Conservation (phyloP, 495 filamentous ascomycete species). For the Podospora appendiculata region DNA sequence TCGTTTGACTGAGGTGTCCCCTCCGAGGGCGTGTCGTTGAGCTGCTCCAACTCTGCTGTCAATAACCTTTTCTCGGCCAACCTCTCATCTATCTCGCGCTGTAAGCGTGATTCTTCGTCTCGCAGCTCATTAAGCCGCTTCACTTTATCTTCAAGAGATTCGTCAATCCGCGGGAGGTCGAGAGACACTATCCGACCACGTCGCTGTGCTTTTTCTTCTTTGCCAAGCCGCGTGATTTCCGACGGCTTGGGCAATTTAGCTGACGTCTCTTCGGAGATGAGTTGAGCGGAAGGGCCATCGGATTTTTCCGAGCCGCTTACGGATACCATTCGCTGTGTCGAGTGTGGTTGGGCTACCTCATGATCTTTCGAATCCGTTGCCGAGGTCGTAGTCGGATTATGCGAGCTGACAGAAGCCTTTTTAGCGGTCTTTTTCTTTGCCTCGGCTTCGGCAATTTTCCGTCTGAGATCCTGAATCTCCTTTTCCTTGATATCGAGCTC, state of each 20-base stretch:
- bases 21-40: conserved; percentile 38
- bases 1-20: conserved; percentile 5
- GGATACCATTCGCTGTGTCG: background rate
- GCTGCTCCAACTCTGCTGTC: conserved; percentile 46
- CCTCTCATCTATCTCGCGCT: conserved; percentile 47
- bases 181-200: conserved; percentile 48
- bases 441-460: conserved; percentile 70
- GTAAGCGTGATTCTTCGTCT: conserved; percentile 50
- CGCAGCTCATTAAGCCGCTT: conserved; percentile 45
- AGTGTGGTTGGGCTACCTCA: conserved; percentile 5
- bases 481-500: conserved; percentile 58
- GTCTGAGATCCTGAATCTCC: conserved; percentile 66
- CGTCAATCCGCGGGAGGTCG: conserved; percentile 51
- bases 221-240: conserved; percentile 3
- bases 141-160: conserved; percentile 42
- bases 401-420: conserved; percentile 12
- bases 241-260: conserved; percentile 13
- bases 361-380: conserved; percentile 26
- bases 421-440: conserved; percentile 39
- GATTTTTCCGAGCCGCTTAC: conserved; percentile 5
- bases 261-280: conserved; percentile 12
- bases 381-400: conserved; percentile 17
- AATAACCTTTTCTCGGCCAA: conserved; percentile 38
- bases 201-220: conserved; percentile 27
- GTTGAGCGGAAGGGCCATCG: conserved; percentile 11